Conservation (phyloP, 441 rosid species). For the Brassica hybrid region DNA sequence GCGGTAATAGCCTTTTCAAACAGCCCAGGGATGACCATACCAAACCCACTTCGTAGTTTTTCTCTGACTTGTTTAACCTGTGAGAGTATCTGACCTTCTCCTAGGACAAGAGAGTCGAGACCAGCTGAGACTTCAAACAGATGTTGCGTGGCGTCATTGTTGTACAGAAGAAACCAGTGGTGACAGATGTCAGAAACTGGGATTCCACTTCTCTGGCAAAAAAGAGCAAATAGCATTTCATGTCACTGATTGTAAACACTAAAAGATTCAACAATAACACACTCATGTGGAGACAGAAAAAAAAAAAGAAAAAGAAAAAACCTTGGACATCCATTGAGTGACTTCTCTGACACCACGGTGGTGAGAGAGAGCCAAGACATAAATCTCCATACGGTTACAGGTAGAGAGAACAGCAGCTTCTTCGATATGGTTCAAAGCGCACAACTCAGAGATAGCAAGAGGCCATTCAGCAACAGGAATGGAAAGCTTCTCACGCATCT, state of each 20-base stretch:
- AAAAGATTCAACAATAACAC: neutral
- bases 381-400: slow-evolving; percentile 96
- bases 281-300: neutral
- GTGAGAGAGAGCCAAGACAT: slow-evolving; percentile 91
- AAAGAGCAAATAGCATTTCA: neutral
- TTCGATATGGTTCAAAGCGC: slow-evolving; percentile 89
- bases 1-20: slow-evolving; percentile 87
- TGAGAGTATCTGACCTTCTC: slow-evolving; percentile 95
- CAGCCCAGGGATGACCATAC: slow-evolving; percentile 61
- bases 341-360: slow-evolving; percentile 97
- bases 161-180: slow-evolving; percentile 77
- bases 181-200: slow-evolving; percentile 79
- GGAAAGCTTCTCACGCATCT: slow-evolving; percentile 97
- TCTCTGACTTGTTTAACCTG: slow-evolving; percentile 95
- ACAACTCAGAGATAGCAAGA: slow-evolving; percentile 78
- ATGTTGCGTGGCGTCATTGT: slow-evolving; percentile 89
- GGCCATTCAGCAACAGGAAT: slow-evolving; percentile 99
- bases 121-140: slow-evolving; percentile 94
- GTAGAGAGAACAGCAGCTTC: slow-evolving; percentile 98
- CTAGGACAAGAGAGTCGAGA: slow-evolving; percentile 90
- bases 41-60: slow-evolving; percentile 32
- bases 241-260: slow-evolving; percentile 1
- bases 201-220: slow-evolving; percentile 80
- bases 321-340: slow-evolving; percentile 99
- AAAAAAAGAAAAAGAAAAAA: neutral